Evolutionary conservation across 2,329 filamentous ascomycete species (phyloP).

Genomic region (Albifimbria verrucaria): DNA sequence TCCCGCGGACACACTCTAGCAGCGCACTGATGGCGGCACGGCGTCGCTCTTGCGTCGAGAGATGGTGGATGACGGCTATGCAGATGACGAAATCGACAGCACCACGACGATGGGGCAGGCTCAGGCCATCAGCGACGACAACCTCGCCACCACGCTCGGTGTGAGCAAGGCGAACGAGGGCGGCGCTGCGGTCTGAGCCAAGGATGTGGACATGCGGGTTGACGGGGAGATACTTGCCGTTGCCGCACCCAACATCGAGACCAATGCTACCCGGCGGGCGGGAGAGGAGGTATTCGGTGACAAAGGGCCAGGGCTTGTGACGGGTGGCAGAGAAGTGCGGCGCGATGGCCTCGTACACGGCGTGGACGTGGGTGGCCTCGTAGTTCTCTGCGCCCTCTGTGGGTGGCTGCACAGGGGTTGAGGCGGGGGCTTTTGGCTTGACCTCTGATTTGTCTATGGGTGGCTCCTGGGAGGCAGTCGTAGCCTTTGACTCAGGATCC

Average conservation of each 20-base stretch:
- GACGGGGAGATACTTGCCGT: slow-evolving; percentile 89
- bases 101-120: slow-evolving; percentile 68
- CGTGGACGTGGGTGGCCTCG: slow-evolving; percentile 84
- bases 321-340: slow-evolving; percentile 79
- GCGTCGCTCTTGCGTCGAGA: slow-evolving; percentile 73
- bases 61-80: slow-evolving; percentile 91
- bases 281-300: slow-evolving; percentile 70
- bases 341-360: slow-evolving; percentile 85
- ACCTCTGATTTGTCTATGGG: no score
- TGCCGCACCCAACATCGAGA: slow-evolving; percentile 90
- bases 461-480: no score
- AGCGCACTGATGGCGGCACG: slow-evolving; percentile 69
- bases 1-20: slow-evolving; percentile 57
- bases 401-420: no score
- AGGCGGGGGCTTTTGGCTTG: no score
- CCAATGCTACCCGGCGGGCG: slow-evolving; percentile 71
- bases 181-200: slow-evolving; percentile 75
- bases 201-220: slow-evolving; percentile 76
- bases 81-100: slow-evolving; percentile 80
- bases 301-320: slow-evolving; percentile 87
- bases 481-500: no score
- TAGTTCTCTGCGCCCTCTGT: slow-evolving; percentile 53
- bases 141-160: slow-evolving; percentile 54
- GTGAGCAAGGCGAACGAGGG: slow-evolving; percentile 50
- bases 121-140: slow-evolving; percentile 76